Percentiles rank a stretch among this genome's conserved stretches.
Conservation (phyloP, 2,329 filamentous ascomycete genomes). For the Diaporthe batatas region DNA sequence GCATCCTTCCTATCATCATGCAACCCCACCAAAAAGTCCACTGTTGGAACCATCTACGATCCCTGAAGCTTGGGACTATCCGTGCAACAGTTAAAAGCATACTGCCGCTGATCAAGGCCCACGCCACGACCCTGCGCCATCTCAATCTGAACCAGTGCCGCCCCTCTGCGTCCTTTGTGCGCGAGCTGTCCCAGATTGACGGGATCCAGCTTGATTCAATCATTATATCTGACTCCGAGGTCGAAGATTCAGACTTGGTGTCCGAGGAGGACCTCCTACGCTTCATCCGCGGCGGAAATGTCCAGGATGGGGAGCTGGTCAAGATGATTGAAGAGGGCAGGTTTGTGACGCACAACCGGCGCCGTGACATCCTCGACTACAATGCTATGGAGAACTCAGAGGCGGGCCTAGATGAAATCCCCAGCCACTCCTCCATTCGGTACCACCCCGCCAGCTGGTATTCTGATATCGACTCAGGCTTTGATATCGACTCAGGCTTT, state of each 20-base stretch:
- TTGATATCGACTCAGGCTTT: too few relatives aligned
- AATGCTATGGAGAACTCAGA: too few relatives aligned
- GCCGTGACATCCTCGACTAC: neutral
- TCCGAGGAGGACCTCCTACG: neutral
- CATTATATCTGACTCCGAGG: neutral
- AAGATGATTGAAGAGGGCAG: neutral
- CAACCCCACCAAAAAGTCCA: neutral
- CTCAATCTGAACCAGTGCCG: neutral
- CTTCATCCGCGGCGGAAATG: neutral
- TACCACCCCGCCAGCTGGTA: too few relatives aligned
- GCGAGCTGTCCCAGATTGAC: neutral
- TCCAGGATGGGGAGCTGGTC: neutral
- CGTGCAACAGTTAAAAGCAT: neutral
- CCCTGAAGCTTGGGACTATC: neutral
- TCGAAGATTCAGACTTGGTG: neutral
- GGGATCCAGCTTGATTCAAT: neutral
- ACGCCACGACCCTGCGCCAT: neutral
- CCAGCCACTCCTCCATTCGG: neutral
- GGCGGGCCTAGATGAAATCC: neutral
- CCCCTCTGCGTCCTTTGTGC: neutral
- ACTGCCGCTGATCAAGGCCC: neutral
- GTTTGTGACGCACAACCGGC: conserved; percentile 1
- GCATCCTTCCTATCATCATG: too few relatives aligned
- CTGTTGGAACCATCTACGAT: neutral
- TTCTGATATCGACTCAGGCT: neutral